Base-by-base conservation (phyloP, 176 grass and related monocot species). In the Calamus simplicifolius region DNA sequence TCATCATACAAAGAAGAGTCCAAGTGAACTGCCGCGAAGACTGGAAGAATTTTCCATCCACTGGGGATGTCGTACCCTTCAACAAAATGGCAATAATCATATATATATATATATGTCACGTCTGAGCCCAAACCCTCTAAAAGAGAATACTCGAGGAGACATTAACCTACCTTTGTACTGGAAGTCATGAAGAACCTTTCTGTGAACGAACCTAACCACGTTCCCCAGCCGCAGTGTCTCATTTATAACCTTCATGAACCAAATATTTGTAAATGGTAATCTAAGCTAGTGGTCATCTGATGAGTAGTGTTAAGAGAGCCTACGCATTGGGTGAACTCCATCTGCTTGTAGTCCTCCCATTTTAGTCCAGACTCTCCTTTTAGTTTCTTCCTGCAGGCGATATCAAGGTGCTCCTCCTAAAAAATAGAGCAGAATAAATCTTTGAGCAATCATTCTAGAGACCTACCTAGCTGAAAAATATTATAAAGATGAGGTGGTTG, bases 261-360 rank as follows among this genome's bases (percentile, higher is more conserved):
- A 10, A 13, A 65, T 18, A 2, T 61, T 29, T 51, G 49, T 3
- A 27, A 58, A 64, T 64, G 3, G 56, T 70, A 1, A 57, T 29
- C 49, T 48, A 73, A 31, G 57, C 49, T 67, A 78, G 23, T 58
- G 73, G 77, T 59, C n/a, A 60, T 18, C 18, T 3, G 38, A 3
- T 3, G 5, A 38, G 1, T 23, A 23, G 21, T 23, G 21, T 23
- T 23, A 23, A 23, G 21, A 23, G 21, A 23, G 21, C 21, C 21
- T 23, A 98, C 93, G 69, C 87, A 88, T 76, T 88, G 87, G n/a
- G 93, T 92, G 81, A 92, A 98, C 75, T 78, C 84, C 93, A 98
- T 98, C 61, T 98, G 73, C 57, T 85, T 97, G 81, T 98, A 98
- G 67, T 98, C 93, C 78, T 98, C 93, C 93, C 93, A 98, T 73